phyloP scores from a whole-genome alignment of 495 filamentous ascomycete genomes.

The Stereocaulon alpinum region DNA sequence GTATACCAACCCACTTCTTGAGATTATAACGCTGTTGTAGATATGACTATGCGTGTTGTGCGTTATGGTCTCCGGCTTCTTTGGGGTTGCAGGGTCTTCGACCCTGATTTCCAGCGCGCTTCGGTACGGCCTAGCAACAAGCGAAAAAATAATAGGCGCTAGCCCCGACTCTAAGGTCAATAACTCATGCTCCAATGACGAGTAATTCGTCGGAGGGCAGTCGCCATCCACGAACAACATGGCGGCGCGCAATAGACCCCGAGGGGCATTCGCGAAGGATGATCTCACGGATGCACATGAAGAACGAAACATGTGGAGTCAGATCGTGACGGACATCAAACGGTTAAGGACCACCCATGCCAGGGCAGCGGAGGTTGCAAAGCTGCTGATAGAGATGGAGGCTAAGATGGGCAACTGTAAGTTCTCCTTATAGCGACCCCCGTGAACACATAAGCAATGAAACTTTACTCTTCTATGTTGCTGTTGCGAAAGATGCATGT shows the following conservation, averaged over 20 bases:
- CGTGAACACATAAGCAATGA: not conserved
- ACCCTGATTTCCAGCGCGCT: not conserved
- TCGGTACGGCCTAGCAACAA: slow-evolving; percentile 4
- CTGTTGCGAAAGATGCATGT: no score
- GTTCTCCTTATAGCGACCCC: not conserved
- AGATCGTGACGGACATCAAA: slow-evolving; percentile 46
- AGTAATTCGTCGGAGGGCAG: no score
- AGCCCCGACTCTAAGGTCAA: not conserved
- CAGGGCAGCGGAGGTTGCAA: slow-evolving; percentile 32
- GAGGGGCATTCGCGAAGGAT: slow-evolving; percentile 33
- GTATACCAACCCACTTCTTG: no score
- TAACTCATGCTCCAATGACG: not conserved
- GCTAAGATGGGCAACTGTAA: slow-evolving; percentile 22
- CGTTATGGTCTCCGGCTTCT: no score
- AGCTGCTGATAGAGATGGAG: slow-evolving; percentile 46
- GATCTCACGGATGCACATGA: slow-evolving; percentile 42
- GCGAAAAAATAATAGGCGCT: not conserved
- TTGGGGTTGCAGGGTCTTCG: no score
- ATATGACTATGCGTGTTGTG: no score
- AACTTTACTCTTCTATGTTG: no score
- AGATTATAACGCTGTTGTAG: no score
- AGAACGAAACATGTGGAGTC: slow-evolving; percentile 54
- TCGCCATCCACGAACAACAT: slow-evolving; percentile 18
- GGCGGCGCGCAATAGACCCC: slow-evolving; percentile 34
- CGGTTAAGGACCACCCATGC: slow-evolving; percentile 28